Base-by-base conservation (phyloP, 305 asterid species). In the Fraxinus baroniana region DNA sequence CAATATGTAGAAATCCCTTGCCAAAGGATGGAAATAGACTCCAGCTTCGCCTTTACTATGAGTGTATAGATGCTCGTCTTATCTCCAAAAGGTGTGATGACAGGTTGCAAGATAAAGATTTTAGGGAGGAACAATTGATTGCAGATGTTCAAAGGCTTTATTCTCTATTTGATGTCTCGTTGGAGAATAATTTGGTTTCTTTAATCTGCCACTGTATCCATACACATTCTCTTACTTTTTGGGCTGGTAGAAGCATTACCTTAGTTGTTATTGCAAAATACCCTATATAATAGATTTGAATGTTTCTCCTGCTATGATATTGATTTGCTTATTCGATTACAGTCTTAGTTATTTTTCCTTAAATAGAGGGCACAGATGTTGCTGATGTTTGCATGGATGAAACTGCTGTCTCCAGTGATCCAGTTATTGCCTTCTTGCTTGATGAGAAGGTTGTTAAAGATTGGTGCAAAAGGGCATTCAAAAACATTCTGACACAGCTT, bases 301-400 rank as follows among this genome's bases (percentile, higher is more conserved):
- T 72, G 76, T 39, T 57, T 78, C 70, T 12, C 36, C 8, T 86
- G 57, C 76, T 83, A 32, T 79, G 57, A 60, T 62, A 70, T 60
- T 82, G 39, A 64, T 75, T 70, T 83, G 76, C 78, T 81, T 49
- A 46, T 44, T 70, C 26, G 37, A 28, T 76, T 36, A 46, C 80
- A 36, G 41, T 76, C 26, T 75, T 75, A 78, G 30, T 78, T 84
- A 78, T 44, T 70, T 85, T 86, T 85, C 85, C 98, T 93, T 96
- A 91, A 90, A 93, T 83, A 24, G 79, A 80, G 85, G 78, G 17
- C 78, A 81, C 92, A 96, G 99, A 97, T 91, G 91, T 94, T 84
- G 89, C 92, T 30, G 97, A 94, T 90, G 99, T 94, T 80, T 97
- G 99, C 85, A 97, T 97, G 98, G 97, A 97, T 88, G 99, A 97